phyloP scores from a whole-genome alignment of 805 yeast genomes.

The Pichia scutulata region DNA sequence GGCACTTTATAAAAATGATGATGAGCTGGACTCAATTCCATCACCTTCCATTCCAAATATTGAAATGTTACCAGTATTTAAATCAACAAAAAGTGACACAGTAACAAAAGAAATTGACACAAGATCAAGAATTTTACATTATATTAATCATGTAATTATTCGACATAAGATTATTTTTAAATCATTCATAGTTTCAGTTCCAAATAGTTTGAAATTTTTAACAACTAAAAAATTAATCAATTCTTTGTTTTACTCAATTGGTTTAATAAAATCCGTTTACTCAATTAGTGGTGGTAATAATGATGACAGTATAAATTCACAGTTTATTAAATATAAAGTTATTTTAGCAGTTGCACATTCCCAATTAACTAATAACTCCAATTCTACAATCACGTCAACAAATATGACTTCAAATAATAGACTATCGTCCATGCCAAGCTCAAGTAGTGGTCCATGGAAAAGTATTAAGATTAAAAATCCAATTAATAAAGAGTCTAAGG shows the following conservation, averaged over 20 bases:
- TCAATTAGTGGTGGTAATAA: neutral
- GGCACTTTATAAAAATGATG: neutral
- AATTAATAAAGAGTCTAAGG: neutral
- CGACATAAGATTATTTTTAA: slow-evolving; percentile 8
- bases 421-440: neutral
- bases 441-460: slow-evolving; percentile 8
- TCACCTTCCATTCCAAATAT: slow-evolving; percentile 9
- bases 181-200: slow-evolving; percentile 8
- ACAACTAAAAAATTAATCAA: neutral
- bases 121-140: slow-evolving; percentile 10
- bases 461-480: neutral
- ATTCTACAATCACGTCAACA: neutral
- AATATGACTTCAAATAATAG: neutral
- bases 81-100: neutral
- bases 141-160: slow-evolving; percentile 11
- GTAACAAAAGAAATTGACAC: neutral
- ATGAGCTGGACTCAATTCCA: slow-evolving; percentile 2
- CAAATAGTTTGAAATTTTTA: neutral
- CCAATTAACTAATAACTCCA: neutral
- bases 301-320: neutral
- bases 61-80: neutral
- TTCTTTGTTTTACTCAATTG: slow-evolving; percentile 9
- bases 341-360: slow-evolving; percentile 1
- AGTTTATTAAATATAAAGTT: slow-evolving; percentile 3
- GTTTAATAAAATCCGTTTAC: slow-evolving; percentile 2